These are phyloP conservation scores for Leccinum fuscescens DNA, from an alignment of 1,284 basidiomycete genomes.

Conservation along the genomic window DNA sequence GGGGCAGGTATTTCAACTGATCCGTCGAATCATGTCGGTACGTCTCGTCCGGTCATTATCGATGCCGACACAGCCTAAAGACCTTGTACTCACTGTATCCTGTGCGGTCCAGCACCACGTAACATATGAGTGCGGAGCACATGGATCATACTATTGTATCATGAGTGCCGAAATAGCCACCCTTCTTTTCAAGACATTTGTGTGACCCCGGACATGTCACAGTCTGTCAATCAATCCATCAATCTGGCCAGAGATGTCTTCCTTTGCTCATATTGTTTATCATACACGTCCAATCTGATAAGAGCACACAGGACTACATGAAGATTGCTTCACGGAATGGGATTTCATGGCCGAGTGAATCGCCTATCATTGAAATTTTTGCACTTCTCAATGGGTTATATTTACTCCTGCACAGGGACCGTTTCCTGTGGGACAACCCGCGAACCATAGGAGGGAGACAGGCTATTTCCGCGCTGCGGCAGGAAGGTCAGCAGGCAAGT, in stretches of 20 bases:
- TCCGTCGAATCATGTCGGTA: constrained; percentile 14
- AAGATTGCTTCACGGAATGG: constrained; percentile 21
- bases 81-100: background rate
- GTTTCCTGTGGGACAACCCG: constrained; percentile 7
- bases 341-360: constrained; percentile 19
- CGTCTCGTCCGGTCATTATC: background rate
- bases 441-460: constrained; percentile 13
- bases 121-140: background rate
- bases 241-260: constrained; percentile 10
- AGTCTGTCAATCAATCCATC: constrained; percentile 8
- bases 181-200: background rate
- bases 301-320: background rate
- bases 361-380: constrained; percentile 17
- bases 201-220: background rate
- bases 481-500: constrained; percentile 1
- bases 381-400: constrained; percentile 9
- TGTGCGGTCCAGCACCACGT: background rate
- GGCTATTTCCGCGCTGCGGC: constrained; percentile 23
- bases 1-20: constrained; percentile 37
- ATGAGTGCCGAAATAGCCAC: background rate
- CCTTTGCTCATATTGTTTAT: constrained; percentile 1
- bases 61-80: constrained; percentile 2
- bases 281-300: background rate
- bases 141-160: background rate
- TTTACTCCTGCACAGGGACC: background rate